These are phyloP conservation scores for Yarrowia divulgata DNA, from an alignment of 805 yeast species.

Conservation along the genomic window DNA sequence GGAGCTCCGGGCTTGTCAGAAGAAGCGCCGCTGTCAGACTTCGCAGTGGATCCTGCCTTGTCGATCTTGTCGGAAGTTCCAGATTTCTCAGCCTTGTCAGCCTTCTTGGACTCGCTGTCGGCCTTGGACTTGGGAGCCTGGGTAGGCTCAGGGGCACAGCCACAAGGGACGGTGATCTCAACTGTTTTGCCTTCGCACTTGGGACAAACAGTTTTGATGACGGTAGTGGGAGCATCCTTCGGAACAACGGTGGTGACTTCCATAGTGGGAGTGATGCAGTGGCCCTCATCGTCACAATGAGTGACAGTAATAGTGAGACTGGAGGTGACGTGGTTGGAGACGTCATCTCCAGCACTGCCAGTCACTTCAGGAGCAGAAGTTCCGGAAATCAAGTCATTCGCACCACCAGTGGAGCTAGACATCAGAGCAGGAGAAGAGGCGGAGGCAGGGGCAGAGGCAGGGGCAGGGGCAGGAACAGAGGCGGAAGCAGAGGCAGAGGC, in stretches of 20 bases:
- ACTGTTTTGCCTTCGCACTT: constrained; percentile 1
- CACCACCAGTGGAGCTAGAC: background rate
- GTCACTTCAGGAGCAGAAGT: background rate
- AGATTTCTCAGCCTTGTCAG: too few species aligned
- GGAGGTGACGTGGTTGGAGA: background rate
- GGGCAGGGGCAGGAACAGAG: background rate
- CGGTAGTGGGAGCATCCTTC: background rate
- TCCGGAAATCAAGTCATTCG: background rate
- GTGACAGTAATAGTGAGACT: background rate
- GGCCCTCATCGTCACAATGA: background rate
- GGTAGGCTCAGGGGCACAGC: too few species aligned
- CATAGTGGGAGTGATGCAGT: background rate
- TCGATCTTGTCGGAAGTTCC: background rate
- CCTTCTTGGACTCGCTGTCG: too few species aligned
- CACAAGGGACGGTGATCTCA: background rate
- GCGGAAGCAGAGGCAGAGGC: too few species aligned
- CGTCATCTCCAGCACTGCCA: too few species aligned
- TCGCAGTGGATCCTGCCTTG: background rate
- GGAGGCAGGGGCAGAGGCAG: background rate
- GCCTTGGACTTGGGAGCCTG: too few species aligned
- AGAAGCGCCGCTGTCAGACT: too few species aligned
- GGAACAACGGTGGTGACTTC: background rate
- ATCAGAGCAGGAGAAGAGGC: background rate
- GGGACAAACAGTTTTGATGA: background rate
- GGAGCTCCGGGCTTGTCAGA: too few species aligned